Evolutionary conservation across 2,329 filamentous ascomycete genomes (phyloP).

Genomic region (Curvularia verruculosa): DNA sequence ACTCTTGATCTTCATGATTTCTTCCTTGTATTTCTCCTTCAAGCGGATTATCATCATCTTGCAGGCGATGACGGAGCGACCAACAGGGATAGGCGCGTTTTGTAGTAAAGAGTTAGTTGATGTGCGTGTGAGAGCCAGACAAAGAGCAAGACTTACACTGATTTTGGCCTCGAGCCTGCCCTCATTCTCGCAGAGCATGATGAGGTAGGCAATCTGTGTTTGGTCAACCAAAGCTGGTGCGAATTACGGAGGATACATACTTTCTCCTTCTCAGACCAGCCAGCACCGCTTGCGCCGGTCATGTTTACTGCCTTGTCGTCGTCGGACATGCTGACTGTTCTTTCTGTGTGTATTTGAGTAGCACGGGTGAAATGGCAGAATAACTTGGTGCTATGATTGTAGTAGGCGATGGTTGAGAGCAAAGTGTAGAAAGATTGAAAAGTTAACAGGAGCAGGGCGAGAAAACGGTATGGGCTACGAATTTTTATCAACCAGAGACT

Average conservation of each 20-base stretch:
- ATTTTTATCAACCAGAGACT: background rate
- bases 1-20: slow-evolving; percentile 31
- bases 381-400: background rate
- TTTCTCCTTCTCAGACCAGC: slow-evolving; percentile 33
- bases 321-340: slow-evolving; percentile 11
- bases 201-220: slow-evolving; percentile 27
- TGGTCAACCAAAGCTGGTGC: slow-evolving; percentile 2
- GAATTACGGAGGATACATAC: slow-evolving; percentile 5
- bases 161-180: slow-evolving; percentile 27
- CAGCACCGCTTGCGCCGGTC: slow-evolving; percentile 20
- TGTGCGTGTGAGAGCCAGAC: background rate
- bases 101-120: slow-evolving; percentile 12
- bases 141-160: slow-evolving; percentile 10
- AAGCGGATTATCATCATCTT: slow-evolving; percentile 32
- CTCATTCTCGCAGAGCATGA: slow-evolving; percentile 29
- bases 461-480: background rate
- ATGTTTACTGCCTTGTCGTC: slow-evolving; percentile 14
- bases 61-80: slow-evolving; percentile 34
- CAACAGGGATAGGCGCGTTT: slow-evolving; percentile 32
- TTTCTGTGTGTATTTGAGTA: background rate
- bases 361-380: background rate
- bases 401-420: background rate
- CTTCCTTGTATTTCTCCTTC: slow-evolving; percentile 34
- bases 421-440: background rate
- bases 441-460: background rate